Evolutionary conservation across 768 basidiomycete species (phyloP), one percentile per base, ranked within the genome.

Genomic region (Auricularia heimuer): DNA sequence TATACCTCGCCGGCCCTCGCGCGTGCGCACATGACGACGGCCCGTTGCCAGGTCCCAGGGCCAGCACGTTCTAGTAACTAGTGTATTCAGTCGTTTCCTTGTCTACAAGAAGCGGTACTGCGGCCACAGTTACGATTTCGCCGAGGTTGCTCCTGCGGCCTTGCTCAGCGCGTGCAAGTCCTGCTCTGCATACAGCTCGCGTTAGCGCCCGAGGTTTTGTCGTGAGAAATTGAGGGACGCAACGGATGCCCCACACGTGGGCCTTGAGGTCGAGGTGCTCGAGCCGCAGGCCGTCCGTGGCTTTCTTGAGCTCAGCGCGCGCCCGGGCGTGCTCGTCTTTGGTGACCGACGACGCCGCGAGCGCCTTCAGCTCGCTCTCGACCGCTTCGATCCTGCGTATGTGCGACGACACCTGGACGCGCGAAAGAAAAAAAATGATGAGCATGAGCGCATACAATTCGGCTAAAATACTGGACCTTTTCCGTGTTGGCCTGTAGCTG

Each of bases 241-340:
- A 42, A 92, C 91, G 90, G 68, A 94, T 87, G 21, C 91, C 91
- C 91, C 89, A 92, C 10, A 92, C 89, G 73, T 92, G 88, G 60
- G 88, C 80, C 66, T 89, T 82, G 66, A 93, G 72, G 70, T 92
- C 90, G 67, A 93, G 79, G 72, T 91, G 87, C 79, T 93, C 91
- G 69, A 92, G 81, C 69, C 92, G 89, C 54, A 93, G 78, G 2
- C 89, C 89, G 68, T 92, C 90, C 65, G 92, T 91, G 18, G 93
- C 73, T 73, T 92, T 93, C 83, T 94, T 95, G 67, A 87, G 81
- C 74, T 97, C 94, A 11, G 83, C 83, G 66, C 94, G 79, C 7
- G 92, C 76, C 65, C 84, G 82, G 29, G 85, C 82, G 39, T 92
- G 77, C 68, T 97, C 94, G 51, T 94, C 93, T 75, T 92, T 94